Evolutionary conservation across 1,139 yeast species (phyloP), one percentile per base, ranked within the genome.

Genomic region (Scheffersomyces insectosa): DNA sequence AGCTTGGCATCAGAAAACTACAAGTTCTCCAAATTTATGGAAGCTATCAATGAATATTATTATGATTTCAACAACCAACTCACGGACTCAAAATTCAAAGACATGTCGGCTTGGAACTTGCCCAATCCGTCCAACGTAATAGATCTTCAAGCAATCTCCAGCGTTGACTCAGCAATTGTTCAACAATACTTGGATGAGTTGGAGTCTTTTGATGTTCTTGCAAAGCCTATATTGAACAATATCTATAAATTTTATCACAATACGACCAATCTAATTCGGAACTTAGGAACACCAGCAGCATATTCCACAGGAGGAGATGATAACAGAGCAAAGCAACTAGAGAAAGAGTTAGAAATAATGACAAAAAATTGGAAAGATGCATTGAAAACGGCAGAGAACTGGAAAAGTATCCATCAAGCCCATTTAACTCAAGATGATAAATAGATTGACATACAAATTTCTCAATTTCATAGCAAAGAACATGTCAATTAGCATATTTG

Each of bases 321-420:
- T 4, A 36, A 47, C 25, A 52, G 59, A 31, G 54, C 64, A 32
- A 57, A 57, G 27, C 62, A 61, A 40, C 58, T 76, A 39, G 62
- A 63, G 44, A 59, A 59, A 13, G 77, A 77, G 44, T 62, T 75
- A 42, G 68, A 65, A 25, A 47, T 51, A 8, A 66, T 75, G 41
- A 66, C 65, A 20, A 56, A 61, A 35, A 76, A 74, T 47, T 69
- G 79, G 71, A 64, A 72, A 40, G 69, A 68, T 36, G 77, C 82
- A 0, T 59, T 76, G 47, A 68, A 65, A 38, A 72, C 79, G 1
- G 63, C 74, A 31, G 81, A 77, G 32, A 68, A 70, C 44, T 77
- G 81, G 82, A 72, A 70, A 42, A 60, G 55, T 25, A 45, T 31
- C 15, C 34, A 31, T 14, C 34, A 31, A 14, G 20, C 15, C 5